Evolutionary conservation across 495 filamentous ascomycete species (phyloP).

Genomic region (Terfezia boudieri): DNA sequence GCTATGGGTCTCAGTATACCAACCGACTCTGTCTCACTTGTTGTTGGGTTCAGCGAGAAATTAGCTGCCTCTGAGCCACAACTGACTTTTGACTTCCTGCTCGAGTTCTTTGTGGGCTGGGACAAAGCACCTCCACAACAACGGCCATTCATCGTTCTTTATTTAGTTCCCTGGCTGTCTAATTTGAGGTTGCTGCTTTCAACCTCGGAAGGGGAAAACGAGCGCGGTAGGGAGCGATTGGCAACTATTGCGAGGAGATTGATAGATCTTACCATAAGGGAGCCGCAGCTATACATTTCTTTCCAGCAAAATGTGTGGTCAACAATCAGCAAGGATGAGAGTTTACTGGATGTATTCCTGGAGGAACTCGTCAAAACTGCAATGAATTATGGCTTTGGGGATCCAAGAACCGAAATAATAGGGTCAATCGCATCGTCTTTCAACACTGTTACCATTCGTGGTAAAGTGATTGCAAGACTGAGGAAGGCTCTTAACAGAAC

Average conservation of each 20-base stretch:
- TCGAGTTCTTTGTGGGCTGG: conserved; percentile 48
- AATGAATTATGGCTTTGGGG: conserved; percentile 30
- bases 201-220: conserved; percentile 30
- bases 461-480: conserved; percentile 36
- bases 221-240: conserved; percentile 38
- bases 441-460: conserved; percentile 37
- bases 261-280: conserved; percentile 35
- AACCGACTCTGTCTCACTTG: conserved; percentile 36
- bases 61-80: conserved; percentile 38
- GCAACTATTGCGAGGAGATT: conserved; percentile 38
- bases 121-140: conserved; percentile 39
- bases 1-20: conserved; percentile 33
- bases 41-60: conserved; percentile 38
- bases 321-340: conserved; percentile 37
- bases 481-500: conserved; percentile 40
- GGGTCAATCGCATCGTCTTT: conserved; percentile 37
- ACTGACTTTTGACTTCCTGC: conserved; percentile 42
- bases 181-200: conserved; percentile 33
- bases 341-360: conserved; percentile 36
- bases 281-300: conserved; percentile 31
- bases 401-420: conserved; percentile 35
- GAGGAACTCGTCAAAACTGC: conserved; percentile 41
- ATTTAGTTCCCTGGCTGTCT: conserved; percentile 44
- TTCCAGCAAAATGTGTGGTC: conserved; percentile 40
- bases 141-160: conserved; percentile 37